Percentiles rank a stretch among this genome's conserved stretches.
Evolutionary conservation across 352 stramenopile genomes (phyloP).

Genomic region (Vaucheria bursata): DNA sequence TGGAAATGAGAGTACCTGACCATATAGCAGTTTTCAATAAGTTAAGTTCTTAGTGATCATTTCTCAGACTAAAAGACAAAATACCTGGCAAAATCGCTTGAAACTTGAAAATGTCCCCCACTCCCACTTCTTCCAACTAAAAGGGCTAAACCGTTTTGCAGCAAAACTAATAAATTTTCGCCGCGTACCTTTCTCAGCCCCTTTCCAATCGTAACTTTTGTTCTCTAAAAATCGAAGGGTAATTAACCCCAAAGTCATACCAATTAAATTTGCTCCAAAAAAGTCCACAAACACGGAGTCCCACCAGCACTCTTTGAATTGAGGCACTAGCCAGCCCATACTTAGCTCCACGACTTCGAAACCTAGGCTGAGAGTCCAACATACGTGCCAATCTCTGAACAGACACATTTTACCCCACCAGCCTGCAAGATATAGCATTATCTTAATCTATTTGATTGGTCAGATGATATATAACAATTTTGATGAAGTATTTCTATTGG

Average conservation of each 20-base stretch:
- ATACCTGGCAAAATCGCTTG: slow-evolving; percentile 68
- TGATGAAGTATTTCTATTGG: no score
- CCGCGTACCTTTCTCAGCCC: slow-evolving; percentile 57
- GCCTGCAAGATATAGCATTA: no score
- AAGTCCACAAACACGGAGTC: slow-evolving; percentile 80
- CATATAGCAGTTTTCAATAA: no score
- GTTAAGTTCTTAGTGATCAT: no score
- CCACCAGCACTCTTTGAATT: slow-evolving; percentile 90
- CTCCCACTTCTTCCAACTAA: slow-evolving; percentile 60
- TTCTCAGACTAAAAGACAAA: no score
- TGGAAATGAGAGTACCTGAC: no score
- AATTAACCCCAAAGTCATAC: slow-evolving; percentile 40
- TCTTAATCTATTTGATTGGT: no score
- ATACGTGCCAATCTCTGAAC: slow-evolving; percentile 82
- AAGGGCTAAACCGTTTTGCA: slow-evolving; percentile 73
- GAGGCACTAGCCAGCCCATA: slow-evolving; percentile 49
- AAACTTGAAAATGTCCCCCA: slow-evolving; percentile 82
- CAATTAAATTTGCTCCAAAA: slow-evolving; percentile 76
- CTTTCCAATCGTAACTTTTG: slow-evolving; percentile 77
- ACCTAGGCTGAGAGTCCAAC: slow-evolving; percentile 72
- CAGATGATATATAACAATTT: neutral
- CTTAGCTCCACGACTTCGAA: slow-evolving; percentile 74
- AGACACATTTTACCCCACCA: slow-evolving; percentile 84
- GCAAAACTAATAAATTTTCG: slow-evolving; percentile 10
- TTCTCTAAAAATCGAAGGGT: slow-evolving; percentile 61